Percentiles rank a stretch among this genome's conserved stretches.
Evolutionary conservation across 1,284 basidiomycete species (phyloP).

Genomic region (Lentinula novae-zelandiae): DNA sequence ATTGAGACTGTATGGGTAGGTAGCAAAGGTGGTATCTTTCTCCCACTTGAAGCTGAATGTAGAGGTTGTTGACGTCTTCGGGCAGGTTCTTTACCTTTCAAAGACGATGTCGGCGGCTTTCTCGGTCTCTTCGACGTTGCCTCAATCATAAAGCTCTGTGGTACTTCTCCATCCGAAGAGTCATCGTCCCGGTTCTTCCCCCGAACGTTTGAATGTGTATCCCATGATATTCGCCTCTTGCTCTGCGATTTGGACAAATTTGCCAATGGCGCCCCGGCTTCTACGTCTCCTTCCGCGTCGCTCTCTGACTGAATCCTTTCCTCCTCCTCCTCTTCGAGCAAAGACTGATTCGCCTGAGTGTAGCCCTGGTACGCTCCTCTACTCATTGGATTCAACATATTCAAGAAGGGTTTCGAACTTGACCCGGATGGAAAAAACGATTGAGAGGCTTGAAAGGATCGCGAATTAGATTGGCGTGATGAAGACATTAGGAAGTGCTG

Average conservation of each 20-base stretch:
- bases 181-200: constrained; percentile 52
- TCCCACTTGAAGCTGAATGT: constrained; percentile 38
- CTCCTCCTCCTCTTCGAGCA: constrained; percentile 69
- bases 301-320: constrained; percentile 40
- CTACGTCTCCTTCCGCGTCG: constrained; percentile 45
- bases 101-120: constrained; percentile 22
- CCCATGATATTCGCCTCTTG: constrained; percentile 55
- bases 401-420: constrained; percentile 69
- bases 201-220: constrained; percentile 50
- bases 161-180: constrained; percentile 75
- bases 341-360: constrained; percentile 61
- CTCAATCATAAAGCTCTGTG: constrained; percentile 81
- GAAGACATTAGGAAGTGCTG: neutral
- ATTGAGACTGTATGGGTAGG: constrained; percentile 39
- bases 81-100: constrained; percentile 29
- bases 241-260: constrained; percentile 35
- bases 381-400: constrained; percentile 79
- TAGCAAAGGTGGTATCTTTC: constrained; percentile 38
- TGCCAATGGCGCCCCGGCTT: constrained; percentile 33
- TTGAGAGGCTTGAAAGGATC: constrained; percentile 33
- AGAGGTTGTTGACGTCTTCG: constrained; percentile 30
- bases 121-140: constrained; percentile 39
- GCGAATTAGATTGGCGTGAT: constrained; percentile 17
- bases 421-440: constrained; percentile 45
- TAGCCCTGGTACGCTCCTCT: constrained; percentile 62